Base-by-base conservation (phyloP, 352 stramenopile species). In the Phytophthora cactorum region DNA sequence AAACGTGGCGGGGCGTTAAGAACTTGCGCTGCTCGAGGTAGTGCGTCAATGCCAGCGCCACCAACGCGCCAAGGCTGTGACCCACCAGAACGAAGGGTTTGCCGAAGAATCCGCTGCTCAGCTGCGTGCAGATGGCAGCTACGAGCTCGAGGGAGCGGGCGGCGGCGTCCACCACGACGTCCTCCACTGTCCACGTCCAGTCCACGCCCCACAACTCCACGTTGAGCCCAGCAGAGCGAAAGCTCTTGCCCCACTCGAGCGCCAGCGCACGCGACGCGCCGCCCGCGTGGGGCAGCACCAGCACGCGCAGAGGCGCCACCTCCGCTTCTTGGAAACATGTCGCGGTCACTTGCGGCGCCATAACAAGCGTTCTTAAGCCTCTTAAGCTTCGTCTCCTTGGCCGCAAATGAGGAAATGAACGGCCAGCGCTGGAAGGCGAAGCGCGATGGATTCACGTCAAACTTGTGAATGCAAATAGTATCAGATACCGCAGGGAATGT, bases 321-420 rank as follows among this genome's bases (percentile, higher is more conserved):
- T 93, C 85, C 55, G 81, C 74, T 52, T 91, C 82, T 55, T 85
- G 72, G 72, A 89, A 87, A 60, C 84, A 89, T 63, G 81, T 87
- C 32, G 75, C 60, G 5, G 57, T 64, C 64, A 80, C 79, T 66
- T 64, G 61, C 47, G 71, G 54, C 59, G 61, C 66, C 78, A 85
- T 83, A 11, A 10, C 7, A 28, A 22, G 14, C 39, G 28, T 15
- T 9, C 36, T 52, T 27, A 10, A 10, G 27, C 44, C 46, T 15
- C 32, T 50, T 50, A 44, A n/a, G 52, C 31, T 68, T 60, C 44
- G 31, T 53, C 51, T 68, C 59, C 52, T 63, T 47, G 29, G 31
- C 39, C 17, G 51, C 32, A 8, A 25, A 62, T 68, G 3, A 8
- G 27, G 57, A 53, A 72, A 70, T 72, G 66, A 50, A 41, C 6